Conservation (phyloP, 140 eudicot species). For the Anethum foeniculum region DNA sequence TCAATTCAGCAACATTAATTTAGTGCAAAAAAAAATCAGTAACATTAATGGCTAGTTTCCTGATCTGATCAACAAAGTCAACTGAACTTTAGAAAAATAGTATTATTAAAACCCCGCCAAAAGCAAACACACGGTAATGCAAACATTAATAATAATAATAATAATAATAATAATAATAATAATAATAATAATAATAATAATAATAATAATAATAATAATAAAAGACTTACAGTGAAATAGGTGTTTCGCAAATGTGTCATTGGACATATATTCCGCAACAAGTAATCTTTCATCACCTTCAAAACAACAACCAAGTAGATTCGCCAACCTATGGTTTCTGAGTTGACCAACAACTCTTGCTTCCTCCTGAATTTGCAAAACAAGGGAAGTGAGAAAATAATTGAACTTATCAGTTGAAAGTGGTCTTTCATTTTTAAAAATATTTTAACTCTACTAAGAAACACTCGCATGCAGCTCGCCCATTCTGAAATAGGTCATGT, state of each 20-base stretch:
- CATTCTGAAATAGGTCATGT: too few relatives aligned
- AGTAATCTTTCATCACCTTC: conserved; percentile 87
- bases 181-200: too few relatives aligned
- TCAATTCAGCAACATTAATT: not conserved
- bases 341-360: conserved; percentile 92
- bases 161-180: too few relatives aligned
- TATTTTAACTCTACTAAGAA: too few relatives aligned
- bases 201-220: not conserved
- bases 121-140: not conserved
- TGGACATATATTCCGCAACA: conserved; percentile 90
- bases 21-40: too few relatives aligned
- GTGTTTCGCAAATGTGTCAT: conserved; percentile 81
- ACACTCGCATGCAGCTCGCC: too few relatives aligned
- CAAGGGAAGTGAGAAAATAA: not conserved
- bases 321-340: conserved; percentile 66
- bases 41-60: not conserved
- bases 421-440: not conserved
- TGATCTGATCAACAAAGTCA: not conserved
- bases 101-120: not conserved
- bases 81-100: not conserved
- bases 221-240: conserved; percentile 76
- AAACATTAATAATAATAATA: too few relatives aligned
- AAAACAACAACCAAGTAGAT: conserved; percentile 81
- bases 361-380: conserved; percentile 54
- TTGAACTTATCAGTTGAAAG: not conserved